These are phyloP conservation scores for Secale cereale DNA, from an alignment of 176 grass and related monocot genomes.

Conservation along the genomic window DNA sequence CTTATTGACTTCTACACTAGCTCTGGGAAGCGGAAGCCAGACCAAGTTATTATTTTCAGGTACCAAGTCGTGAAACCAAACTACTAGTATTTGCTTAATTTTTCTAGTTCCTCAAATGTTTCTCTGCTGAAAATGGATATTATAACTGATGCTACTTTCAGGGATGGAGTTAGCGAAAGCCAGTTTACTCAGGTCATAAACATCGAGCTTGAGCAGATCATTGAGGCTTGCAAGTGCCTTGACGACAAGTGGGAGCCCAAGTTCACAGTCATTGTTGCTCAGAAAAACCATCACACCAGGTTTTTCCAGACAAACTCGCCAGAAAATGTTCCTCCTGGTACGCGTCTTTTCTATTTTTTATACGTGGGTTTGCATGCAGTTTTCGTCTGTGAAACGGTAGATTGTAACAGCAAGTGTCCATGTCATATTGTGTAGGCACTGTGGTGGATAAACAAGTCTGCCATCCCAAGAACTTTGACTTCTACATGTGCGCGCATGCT, in stretches of 20 bases:
- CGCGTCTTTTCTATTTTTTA: not conserved
- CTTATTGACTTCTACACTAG: conserved; percentile 88
- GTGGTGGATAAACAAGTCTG: conserved; percentile 84
- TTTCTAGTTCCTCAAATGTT: not conserved
- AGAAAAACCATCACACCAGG: conserved; percentile 91
- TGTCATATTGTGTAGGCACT: conserved; percentile 49
- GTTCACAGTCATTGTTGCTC: conserved; percentile 77
- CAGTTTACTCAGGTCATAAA: conserved; percentile 90
- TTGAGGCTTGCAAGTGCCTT: conserved; percentile 76
- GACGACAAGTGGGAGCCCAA: conserved; percentile 77
- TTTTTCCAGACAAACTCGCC: conserved; percentile 65
- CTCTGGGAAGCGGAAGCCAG: conserved; percentile 76
- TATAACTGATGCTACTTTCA: conserved; percentile 30
- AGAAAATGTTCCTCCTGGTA: conserved; percentile 90
- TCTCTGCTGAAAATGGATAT: not conserved
- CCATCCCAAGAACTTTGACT: conserved; percentile 84
- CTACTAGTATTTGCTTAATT: not conserved
- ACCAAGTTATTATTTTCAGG: conserved; percentile 87
- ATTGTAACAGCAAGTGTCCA: not conserved
- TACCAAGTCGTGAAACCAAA: conserved; percentile 11
- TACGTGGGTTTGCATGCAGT: not conserved
- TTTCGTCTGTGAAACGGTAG: not conserved
- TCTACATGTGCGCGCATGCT: conserved; percentile 91
- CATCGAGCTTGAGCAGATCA: conserved; percentile 92
- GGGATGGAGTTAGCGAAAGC: conserved; percentile 85